Evolutionary conservation across 306 rosid genomes (phyloP).

Genomic region (Canavalia gladiata): DNA sequence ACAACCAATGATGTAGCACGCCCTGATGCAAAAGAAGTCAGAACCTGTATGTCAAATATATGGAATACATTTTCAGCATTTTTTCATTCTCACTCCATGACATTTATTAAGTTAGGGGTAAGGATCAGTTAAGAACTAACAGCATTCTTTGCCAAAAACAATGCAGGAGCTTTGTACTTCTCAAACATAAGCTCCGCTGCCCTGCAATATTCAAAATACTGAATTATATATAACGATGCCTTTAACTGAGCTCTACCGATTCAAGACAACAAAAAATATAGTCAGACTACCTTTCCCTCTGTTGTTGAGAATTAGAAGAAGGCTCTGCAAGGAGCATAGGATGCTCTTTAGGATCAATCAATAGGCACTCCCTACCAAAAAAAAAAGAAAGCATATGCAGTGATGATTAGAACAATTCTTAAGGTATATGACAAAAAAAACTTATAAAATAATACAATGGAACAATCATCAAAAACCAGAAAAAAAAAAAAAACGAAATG

Average conservation of each 20-base stretch:
- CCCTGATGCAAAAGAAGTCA: slow-evolving; percentile 98
- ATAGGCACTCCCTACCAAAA: slow-evolving; percentile 81
- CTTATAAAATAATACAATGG: background rate
- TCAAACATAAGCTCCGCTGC: slow-evolving; percentile 96
- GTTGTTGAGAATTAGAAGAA: slow-evolving; percentile 86
- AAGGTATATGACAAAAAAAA: background rate
- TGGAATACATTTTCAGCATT: slow-evolving; percentile 29
- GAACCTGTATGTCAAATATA: slow-evolving; percentile 65
- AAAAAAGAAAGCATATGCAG: slow-evolving; percentile 36
- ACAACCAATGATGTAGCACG: slow-evolving; percentile 98
- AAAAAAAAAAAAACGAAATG: no score
- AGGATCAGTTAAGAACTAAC: slow-evolving; percentile 59
- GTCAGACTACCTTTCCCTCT: slow-evolving; percentile 81
- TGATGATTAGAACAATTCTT: slow-evolving; percentile 30
- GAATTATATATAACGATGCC: slow-evolving; percentile 36
- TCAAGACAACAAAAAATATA: slow-evolving; percentile 17
- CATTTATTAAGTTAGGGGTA: slow-evolving; percentile 40
- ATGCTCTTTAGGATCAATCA: slow-evolving; percentile 95
- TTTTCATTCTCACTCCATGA: slow-evolving; percentile 19
- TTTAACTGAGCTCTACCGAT: slow-evolving; percentile 30
- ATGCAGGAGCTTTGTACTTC: slow-evolving; percentile 96
- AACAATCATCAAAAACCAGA: slow-evolving; percentile 24
- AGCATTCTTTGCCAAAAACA: slow-evolving; percentile 97
- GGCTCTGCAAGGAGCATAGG: slow-evolving; percentile 99
- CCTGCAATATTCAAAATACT: slow-evolving; percentile 65